Evolutionary conservation across 768 basidiomycete genomes (phyloP).

Genomic region (Amanita fuliginea): DNA sequence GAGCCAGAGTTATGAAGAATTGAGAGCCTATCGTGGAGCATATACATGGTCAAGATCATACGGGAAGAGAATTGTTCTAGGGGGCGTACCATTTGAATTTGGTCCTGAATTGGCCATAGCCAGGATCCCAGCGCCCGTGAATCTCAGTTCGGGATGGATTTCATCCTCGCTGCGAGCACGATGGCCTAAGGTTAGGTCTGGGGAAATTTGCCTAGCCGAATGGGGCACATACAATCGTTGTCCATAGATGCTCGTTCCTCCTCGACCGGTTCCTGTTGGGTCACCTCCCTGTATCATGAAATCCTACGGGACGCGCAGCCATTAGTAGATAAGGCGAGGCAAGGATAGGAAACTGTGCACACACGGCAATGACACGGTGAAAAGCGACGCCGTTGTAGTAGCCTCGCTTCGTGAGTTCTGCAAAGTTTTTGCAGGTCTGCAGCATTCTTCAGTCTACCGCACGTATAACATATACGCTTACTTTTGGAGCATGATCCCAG

Average conservation of each 20-base stretch:
- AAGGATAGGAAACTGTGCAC: conserved; percentile 12
- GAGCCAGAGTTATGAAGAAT: conserved; percentile 82
- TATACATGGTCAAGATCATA: neutral
- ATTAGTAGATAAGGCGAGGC: neutral
- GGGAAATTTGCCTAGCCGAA: neutral
- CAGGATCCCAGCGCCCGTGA: conserved; percentile 93
- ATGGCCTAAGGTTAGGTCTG: too few relatives aligned
- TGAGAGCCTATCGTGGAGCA: conserved; percentile 61
- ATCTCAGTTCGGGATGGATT: conserved; percentile 80
- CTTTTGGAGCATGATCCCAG: conserved; percentile 77
- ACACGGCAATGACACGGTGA: conserved; percentile 82
- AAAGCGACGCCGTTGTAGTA: conserved; percentile 90
- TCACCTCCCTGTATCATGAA: conserved; percentile 98
- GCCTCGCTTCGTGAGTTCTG: conserved; percentile 79
- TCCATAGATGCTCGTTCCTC: conserved; percentile 83
- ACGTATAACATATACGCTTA: conserved; percentile 24
- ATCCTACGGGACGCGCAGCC: conserved; percentile 36
- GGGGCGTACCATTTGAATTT: conserved; percentile 67
- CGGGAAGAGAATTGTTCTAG: neutral
- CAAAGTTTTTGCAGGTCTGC: conserved; percentile 93
- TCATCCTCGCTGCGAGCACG: conserved; percentile 63
- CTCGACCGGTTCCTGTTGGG: conserved; percentile 91
- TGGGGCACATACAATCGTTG: conserved; percentile 67
- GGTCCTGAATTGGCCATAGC: conserved; percentile 97
- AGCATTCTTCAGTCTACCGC: conserved; percentile 12